Evolutionary conservation across 768 basidiomycete genomes (phyloP).

Genomic region (Dentipellis fragilis): DNA sequence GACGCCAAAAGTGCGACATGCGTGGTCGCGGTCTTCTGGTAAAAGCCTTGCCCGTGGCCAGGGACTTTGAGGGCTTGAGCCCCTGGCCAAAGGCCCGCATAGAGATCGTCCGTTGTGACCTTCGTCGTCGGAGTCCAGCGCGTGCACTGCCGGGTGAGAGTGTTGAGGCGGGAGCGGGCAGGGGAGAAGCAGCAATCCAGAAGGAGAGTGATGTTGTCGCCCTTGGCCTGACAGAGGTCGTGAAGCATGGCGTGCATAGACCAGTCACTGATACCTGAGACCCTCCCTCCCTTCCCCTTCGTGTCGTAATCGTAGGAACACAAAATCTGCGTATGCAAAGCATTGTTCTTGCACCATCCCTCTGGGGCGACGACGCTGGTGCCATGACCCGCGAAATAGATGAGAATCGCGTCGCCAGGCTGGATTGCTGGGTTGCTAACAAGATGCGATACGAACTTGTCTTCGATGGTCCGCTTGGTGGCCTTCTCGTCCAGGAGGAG

Average conservation of each 20-base stretch:
- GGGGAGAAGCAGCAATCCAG: conserved; percentile 56
- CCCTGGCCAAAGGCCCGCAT: conserved; percentile 44
- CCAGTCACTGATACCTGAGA: conserved; percentile 59
- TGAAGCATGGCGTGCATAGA: conserved; percentile 52
- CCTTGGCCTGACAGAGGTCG: conserved; percentile 46
- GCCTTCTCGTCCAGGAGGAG: conserved; percentile 48
- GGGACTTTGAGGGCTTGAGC: conserved; percentile 33
- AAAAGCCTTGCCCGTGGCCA: conserved; percentile 31
- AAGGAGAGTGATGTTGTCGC: conserved; percentile 60
- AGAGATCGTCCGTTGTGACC: conserved; percentile 43
- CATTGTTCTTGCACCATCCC: conserved; percentile 44
- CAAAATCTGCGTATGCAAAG: conserved; percentile 42
- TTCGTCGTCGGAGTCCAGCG: conserved; percentile 49
- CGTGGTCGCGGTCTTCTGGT: conserved; percentile 27
- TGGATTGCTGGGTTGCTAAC: conserved; percentile 51
- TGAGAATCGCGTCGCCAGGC: conserved; percentile 50
- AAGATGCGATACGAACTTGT: conserved; percentile 50
- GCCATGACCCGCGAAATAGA: conserved; percentile 73
- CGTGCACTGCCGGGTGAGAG: conserved; percentile 35
- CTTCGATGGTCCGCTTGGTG: conserved; percentile 52
- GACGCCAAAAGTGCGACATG: conserved; percentile 54
- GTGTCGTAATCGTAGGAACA: conserved; percentile 62
- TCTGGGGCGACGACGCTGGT: conserved; percentile 45
- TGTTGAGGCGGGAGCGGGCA: conserved; percentile 26
- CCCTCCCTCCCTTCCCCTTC: conserved; percentile 32